Percentiles rank a stretch among this genome's conserved stretches.
These are phyloP conservation scores for Fusarium ramigenum DNA, from an alignment of 2,329 filamentous ascomycete species.

Conservation along the genomic window DNA sequence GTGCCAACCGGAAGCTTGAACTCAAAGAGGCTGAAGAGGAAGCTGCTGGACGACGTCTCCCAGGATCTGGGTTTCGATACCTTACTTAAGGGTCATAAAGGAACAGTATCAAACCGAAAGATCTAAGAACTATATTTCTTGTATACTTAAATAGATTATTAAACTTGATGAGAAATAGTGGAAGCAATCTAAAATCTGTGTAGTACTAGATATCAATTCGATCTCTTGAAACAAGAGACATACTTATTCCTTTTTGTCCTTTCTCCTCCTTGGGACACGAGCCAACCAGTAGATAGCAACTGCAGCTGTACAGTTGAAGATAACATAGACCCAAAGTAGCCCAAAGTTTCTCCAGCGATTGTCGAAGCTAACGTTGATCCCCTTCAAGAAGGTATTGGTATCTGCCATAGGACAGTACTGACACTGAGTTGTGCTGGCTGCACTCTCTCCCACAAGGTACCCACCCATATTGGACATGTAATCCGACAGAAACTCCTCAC, in stretches of 20 bases:
- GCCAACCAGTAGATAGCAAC: conserved; percentile 59
- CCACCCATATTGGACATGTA: conserved; percentile 4
- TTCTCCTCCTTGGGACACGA: conserved; percentile 45
- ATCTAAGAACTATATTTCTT: fast-evolving
- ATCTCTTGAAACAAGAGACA: background rate
- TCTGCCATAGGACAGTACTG: conserved; percentile 52
- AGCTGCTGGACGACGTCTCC: background rate
- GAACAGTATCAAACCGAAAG: background rate
- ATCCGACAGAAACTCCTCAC: background rate
- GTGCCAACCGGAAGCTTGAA: background rate
- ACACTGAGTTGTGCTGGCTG: conserved; percentile 47
- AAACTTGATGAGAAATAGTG: fast-evolving
- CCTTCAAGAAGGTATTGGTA: conserved; percentile 48
- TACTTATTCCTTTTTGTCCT: background rate
- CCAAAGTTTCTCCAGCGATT: conserved; percentile 66
- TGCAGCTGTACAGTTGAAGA: conserved; percentile 60
- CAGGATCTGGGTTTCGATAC: background rate
- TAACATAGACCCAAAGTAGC: conserved; percentile 61
- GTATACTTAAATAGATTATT: too few relatives aligned
- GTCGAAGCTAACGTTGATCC: conserved; percentile 54
- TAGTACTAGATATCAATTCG: fast-evolving
- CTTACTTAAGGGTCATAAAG: background rate
- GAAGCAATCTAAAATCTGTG: background rate
- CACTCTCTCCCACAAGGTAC: background rate
- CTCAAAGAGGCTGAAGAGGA: background rate